phyloP scores from a whole-genome alignment of 768 basidiomycete genomes.

The Suillus luteus region DNA sequence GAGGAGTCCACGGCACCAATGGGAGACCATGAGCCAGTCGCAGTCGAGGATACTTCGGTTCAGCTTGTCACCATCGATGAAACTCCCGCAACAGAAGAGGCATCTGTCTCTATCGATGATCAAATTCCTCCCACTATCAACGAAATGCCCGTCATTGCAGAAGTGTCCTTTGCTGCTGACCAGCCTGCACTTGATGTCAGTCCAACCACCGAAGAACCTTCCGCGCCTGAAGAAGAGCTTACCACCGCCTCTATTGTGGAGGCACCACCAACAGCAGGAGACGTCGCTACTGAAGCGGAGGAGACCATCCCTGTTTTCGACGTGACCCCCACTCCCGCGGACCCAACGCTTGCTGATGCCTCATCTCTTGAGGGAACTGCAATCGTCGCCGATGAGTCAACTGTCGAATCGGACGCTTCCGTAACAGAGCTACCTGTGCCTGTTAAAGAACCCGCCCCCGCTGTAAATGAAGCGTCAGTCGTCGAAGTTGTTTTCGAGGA shows the following conservation, averaged over 20 bases:
- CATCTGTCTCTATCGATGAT: background rate
- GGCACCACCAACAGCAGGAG: background rate
- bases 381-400: background rate
- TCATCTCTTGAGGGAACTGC: background rate
- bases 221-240: background rate
- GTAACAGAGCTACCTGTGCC: background rate
- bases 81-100: background rate
- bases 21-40: background rate
- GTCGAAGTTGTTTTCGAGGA: background rate
- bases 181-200: constrained; percentile 9
- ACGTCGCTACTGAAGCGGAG: background rate
- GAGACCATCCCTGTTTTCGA: background rate
- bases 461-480: background rate
- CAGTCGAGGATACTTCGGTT: constrained; percentile 6
- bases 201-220: constrained; percentile 8
- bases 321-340: background rate
- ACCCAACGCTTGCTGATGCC: background rate
- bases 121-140: constrained; percentile 1
- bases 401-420: background rate
- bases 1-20: background rate
- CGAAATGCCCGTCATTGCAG: constrained; percentile 9
- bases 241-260: background rate
- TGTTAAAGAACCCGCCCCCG: constrained; percentile 3
- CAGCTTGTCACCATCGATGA: constrained; percentile 11
- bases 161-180: background rate